Conservation (phyloP, 2,329 filamentous ascomycete genomes). For the Orbilia javanica region DNA sequence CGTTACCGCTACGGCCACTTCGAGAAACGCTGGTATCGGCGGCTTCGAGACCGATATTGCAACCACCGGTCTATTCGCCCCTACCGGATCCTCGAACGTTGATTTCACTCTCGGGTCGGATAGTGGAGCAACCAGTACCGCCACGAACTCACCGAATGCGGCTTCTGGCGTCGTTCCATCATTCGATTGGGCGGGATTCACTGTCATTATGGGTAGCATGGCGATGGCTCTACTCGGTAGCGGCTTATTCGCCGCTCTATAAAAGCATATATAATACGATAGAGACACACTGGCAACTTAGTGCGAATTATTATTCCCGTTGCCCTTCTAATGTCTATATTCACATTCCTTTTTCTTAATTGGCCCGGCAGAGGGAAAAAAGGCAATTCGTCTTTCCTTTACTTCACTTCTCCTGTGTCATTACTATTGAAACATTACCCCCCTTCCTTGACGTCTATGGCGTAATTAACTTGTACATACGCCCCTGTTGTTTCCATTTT, state of each 20-base stretch:
- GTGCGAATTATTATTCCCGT: background rate
- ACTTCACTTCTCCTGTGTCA: constrained; percentile 32
- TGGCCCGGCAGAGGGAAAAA: background rate
- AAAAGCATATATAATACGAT: background rate
- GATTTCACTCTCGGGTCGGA: constrained; percentile 35
- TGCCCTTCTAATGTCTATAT: constrained; percentile 29
- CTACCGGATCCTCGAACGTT: constrained; percentile 12
- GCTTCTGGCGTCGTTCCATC: constrained; percentile 30
- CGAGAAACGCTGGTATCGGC: constrained; percentile 42
- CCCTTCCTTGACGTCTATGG: constrained; percentile 9
- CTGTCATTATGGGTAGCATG: constrained; percentile 43
- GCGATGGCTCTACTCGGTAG: constrained; percentile 35
- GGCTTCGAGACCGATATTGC: constrained; percentile 38
- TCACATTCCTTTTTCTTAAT: constrained; percentile 8
- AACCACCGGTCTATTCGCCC: constrained; percentile 22
- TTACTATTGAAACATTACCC: constrained; percentile 37
- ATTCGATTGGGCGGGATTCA: constrained; percentile 36
- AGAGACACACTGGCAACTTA: background rate
- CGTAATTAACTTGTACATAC: background rate
- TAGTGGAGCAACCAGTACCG: constrained; percentile 3
- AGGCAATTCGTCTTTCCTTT: constrained; percentile 10
- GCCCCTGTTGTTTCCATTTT: background rate
- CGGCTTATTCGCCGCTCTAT: constrained; percentile 36
- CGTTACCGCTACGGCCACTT: constrained; percentile 37
- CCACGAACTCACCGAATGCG: constrained; percentile 23